Evolutionary conservation across 129 eudicot genomes (phyloP), one percentile per base, ranked within the genome.

Genomic region (Artemisia argyi): DNA sequence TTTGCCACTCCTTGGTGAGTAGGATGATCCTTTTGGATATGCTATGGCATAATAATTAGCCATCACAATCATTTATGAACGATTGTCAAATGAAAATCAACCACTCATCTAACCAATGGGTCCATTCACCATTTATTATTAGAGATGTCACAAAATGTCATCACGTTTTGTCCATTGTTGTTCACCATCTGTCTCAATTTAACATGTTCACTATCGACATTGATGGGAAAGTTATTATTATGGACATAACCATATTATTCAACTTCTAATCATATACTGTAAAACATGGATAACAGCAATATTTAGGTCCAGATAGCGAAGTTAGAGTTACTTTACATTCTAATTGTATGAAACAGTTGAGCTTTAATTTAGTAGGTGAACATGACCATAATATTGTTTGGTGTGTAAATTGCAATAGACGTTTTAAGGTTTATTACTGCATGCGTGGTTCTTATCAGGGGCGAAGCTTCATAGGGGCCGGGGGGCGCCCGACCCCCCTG

Each of bases 11-110:
- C 8, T 30, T 32, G 71, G 32, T 75, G 81, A 78, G 58, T 71
- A 62, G 76, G 76, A 70, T 71, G 66, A 78, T 53, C 71, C 81
- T 52, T 77, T 22, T 77, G 75, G 52, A 77, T 70, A 70, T 61
- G 66, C 69, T 56, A 63, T 61, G 52, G 58, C 5, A 32, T 71
- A 78, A 78, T 78, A 61, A 69, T 77, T 61, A 32, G 46, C 70
- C 53, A 65, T 78, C 72, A 54, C 72, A 52, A 55, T 78, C 77
- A 44, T 22, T 30, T 51, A 54, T 46, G 16, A 53, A 63, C 76
- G n/a, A 61, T 32, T 61, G 52, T 77, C 81, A 42, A 77, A 68
- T 68, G 74, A 76, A 69, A 61, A 69, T 32, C 60, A 77, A 71
- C 81, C 81, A 62, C 72, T 71, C 66, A 62, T 76, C 49, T 13